Evolutionary conservation across 495 filamentous ascomycete genomes (phyloP).

Genomic region (Schizothecium vesticola): DNA sequence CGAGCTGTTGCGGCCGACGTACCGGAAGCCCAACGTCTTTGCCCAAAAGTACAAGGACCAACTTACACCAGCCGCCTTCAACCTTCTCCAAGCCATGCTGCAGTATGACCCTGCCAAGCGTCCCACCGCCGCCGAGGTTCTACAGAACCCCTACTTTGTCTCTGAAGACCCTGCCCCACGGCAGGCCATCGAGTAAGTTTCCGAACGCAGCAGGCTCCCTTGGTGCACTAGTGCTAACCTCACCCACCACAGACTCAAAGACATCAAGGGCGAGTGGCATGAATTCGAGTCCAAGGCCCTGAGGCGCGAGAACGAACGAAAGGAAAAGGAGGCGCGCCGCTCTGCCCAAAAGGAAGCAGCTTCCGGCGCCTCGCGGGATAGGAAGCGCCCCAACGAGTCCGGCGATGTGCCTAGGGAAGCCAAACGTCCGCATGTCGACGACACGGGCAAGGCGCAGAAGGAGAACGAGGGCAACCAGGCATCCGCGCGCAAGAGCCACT

Average conservation of each 20-base stretch:
- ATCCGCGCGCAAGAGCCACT: background rate
- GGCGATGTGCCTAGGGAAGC: constrained; percentile 31
- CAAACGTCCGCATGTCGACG: constrained; percentile 40
- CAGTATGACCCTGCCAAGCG: constrained; percentile 80
- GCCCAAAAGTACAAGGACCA: constrained; percentile 71
- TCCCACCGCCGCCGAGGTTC: constrained; percentile 77
- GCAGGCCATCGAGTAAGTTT: constrained; percentile 76
- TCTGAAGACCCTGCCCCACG: constrained; percentile 72
- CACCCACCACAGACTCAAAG: constrained; percentile 54
- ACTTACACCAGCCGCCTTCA: constrained; percentile 71
- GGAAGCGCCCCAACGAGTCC: constrained; percentile 41
- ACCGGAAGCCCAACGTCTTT: constrained; percentile 72
- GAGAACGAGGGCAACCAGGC: constrained; percentile 1
- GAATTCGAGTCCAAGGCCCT: constrained; percentile 97
- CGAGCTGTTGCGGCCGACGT: constrained; percentile 73
- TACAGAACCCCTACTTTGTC: constrained; percentile 85
- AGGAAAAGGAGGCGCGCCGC: constrained; percentile 67
- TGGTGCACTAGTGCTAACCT: constrained; percentile 16
- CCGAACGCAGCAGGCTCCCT: background rate
- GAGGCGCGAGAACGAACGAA: constrained; percentile 80
- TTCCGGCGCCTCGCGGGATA: constrained; percentile 37
- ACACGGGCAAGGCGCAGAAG: constrained; percentile 6
- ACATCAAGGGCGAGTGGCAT: constrained; percentile 94
- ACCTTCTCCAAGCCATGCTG: constrained; percentile 77
- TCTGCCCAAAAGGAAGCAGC: constrained; percentile 43